A percentile compares a stretch with the other conserved stretches of the same genome.
These are phyloP conservation scores for Torulaspora franciscae DNA, from an alignment of 805 yeast species.

Conservation along the genomic window DNA sequence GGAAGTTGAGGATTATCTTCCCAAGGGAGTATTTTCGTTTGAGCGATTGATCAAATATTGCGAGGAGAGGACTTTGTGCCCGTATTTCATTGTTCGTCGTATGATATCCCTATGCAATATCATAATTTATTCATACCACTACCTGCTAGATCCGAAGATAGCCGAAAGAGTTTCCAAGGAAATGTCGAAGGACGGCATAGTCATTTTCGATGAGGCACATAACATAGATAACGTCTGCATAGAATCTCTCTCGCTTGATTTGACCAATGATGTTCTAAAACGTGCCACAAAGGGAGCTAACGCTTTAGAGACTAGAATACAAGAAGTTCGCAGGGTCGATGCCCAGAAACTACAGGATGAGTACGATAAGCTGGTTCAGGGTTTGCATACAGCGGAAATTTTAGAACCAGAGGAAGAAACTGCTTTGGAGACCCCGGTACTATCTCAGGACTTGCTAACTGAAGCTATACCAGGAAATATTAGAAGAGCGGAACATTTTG, in stretches of 20 bases:
- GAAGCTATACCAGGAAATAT: constrained; percentile 98
- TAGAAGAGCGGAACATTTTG: constrained; percentile 93
- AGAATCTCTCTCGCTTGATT: constrained; percentile 85
- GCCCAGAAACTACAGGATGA: constrained; percentile 82
- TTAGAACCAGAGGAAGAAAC: constrained; percentile 46
- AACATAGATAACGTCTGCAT: constrained; percentile 98
- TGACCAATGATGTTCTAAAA: constrained; percentile 84
- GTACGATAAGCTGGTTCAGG: constrained; percentile 85
- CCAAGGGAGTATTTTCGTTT: constrained; percentile 91
- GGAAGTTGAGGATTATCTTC: constrained; percentile 85
- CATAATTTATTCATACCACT: constrained; percentile 93
- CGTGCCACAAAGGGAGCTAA: constrained; percentile 85
- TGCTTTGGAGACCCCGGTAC: constrained; percentile 81
- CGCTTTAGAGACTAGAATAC: constrained; percentile 73
- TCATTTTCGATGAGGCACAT: constrained; percentile 97
- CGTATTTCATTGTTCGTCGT: constrained; percentile 95
- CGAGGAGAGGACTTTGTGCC: constrained; percentile 77
- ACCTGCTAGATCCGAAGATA: constrained; percentile 92
- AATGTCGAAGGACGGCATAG: constrained; percentile 84
- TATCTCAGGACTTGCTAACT: constrained; percentile 76
- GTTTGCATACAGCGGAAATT: constrained; percentile 76
- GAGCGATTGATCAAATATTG: constrained; percentile 78
- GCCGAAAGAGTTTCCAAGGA: constrained; percentile 93
- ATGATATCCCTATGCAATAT: constrained; percentile 94
- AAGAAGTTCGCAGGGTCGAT: constrained; percentile 76